These are phyloP conservation scores for Candida pseudocylindracea DNA, from an alignment of 1,139 yeast species.

Conservation along the genomic window DNA sequence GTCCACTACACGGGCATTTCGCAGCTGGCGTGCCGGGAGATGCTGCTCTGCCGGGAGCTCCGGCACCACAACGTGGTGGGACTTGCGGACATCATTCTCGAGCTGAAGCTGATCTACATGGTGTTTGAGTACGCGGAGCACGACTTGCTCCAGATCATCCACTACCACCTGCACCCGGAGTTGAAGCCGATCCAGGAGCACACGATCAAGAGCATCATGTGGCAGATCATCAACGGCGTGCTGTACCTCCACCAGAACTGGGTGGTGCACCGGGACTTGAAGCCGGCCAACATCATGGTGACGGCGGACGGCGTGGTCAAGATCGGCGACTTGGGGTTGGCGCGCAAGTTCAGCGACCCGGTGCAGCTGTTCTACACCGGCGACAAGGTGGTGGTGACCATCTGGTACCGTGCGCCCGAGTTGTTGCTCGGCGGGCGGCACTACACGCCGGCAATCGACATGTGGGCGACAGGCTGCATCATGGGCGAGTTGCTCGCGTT, in stretches of 20 bases:
- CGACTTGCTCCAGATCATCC: constrained; percentile 81
- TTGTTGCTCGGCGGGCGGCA: constrained; percentile 76
- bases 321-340: constrained; percentile 90
- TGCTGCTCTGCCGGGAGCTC: constrained; percentile 84
- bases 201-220: constrained; percentile 62
- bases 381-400: constrained; percentile 93
- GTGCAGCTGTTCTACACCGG: constrained; percentile 80
- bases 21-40: constrained; percentile 89
- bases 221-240: constrained; percentile 88
- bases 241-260: constrained; percentile 84
- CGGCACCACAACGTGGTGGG: constrained; percentile 60
- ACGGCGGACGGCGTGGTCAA: constrained; percentile 74
- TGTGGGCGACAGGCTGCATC: constrained; percentile 97
- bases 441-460: constrained; percentile 84
- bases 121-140: constrained; percentile 93
- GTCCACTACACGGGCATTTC: constrained; percentile 87
- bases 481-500: constrained; percentile 76
- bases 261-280: constrained; percentile 87
- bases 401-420: constrained; percentile 97
- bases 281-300: constrained; percentile 97
- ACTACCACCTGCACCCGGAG: constrained; percentile 82
- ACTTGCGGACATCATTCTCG: constrained; percentile 68
- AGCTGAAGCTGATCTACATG: constrained; percentile 82
- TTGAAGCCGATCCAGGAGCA: constrained; percentile 54
- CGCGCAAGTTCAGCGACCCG: constrained; percentile 76